Evolutionary conservation across 1,284 basidiomycete genomes (phyloP), one percentile per base, ranked within the genome.

Genomic region (Phenoliferia sp.): DNA sequence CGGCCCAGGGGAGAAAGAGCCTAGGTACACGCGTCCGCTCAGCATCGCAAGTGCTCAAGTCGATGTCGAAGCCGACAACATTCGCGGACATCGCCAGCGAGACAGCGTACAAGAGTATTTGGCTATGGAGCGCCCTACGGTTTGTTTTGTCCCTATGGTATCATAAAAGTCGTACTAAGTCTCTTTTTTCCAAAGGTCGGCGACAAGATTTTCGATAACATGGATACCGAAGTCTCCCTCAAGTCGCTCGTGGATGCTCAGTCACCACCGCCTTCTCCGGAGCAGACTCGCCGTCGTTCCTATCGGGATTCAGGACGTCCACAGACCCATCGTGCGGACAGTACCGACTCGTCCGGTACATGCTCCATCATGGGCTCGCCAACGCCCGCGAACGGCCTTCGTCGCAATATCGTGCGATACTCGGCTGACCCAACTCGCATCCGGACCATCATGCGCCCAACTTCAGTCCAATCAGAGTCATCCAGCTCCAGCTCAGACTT

Each of bases 141-240:
- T 70, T 36, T 36, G 64, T 12, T 32, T 33, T 32, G 31, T 32
- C n/a, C 1, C 3, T 5, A 17, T 34, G 17, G 0, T 9, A 6
- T 6, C 26, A 2, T 15, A n/a, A 22, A 56, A 22, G 28, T 26
- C 6, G 22, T 28, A n/a, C 50, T 32, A 50, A 35, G 31, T 16
- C 19, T 1, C 3, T 57, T 12, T 28, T 10, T 32, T 31, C 36
- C 7, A 15, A 16, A 72, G 71, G 54, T 64, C 26, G 71, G 71
- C 52, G 71, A 70, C 10, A 67, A 61, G 36, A 73, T 73, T 69
- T 64, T 73, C 31, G 67, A 73, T 1, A 34, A 29, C 1, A 31
- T 66, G 33, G 64, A 68, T 34, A 17, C 28, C 10, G 48, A 48
- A 0, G 66, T 73, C 32, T 63, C 67, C 26, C 63, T 73, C 19